Base-by-base conservation (phyloP, 768 basidiomycete species). In the Vararia minispora region DNA sequence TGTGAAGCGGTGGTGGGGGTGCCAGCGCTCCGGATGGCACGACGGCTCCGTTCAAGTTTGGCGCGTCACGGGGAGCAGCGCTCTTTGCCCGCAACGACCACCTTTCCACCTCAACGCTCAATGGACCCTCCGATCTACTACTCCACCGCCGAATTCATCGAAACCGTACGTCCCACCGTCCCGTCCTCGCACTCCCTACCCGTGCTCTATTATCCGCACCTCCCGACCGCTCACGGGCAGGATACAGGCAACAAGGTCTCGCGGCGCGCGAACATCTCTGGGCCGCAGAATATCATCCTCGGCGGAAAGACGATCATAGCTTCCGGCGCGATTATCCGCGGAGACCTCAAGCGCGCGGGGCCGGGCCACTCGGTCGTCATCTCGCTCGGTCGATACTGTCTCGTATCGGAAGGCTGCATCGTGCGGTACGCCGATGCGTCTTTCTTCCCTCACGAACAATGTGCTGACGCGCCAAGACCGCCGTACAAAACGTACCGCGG, bases 241-340 rank as follows among this genome's bases (percentile, higher is more conserved):
- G 90, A 92, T 56, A 92, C 89, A 45, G 89, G 88, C 31, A 94
- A 98, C 67, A 94, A 94, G 59, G 92, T 97, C 30, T 92, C 88
- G 28, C 75, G 89, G 41, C 76, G 85, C 44, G 89, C 90, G 13
- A 82, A 79, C 20, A 95, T 97, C 52, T 77, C 82, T 40, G 94
- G 94, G 1, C 85, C 90, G 9, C 84, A 91, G 58, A 97, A 95
- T 57, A 99, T 98, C 57, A 89, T 97, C 45, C 77, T 99, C 11
- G 90, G 89, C 28, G 95, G 94, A 32, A 95, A 97, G 64, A 91
- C 90, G 2, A 89, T 98, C 57, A 92, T 99, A 42, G 83, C 90
- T 1, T 81, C 74, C 42, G 74, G 78, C 14, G 86, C 87, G 7
- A 88, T 97, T 39, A 82, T 99, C 35, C 80, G 95, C 33, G 95